Conservation (phyloP, 2,329 filamentous ascomycete genomes). For the Coleophoma cylindrospora region DNA sequence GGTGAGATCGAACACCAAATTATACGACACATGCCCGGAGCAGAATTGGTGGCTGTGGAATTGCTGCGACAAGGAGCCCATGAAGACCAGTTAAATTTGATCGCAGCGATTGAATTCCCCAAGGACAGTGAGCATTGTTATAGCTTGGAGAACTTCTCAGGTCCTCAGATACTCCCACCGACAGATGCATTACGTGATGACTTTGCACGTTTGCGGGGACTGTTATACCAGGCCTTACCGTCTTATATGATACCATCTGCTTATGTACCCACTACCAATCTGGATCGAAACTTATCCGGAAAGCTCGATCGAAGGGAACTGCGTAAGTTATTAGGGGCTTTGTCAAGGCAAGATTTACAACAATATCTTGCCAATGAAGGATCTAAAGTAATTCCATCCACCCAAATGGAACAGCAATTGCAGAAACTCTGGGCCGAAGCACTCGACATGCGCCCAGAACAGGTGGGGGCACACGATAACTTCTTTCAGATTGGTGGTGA, state of each 20-base stretch:
- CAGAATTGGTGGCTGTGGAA: not conserved
- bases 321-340: constrained; percentile 7
- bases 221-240: constrained; percentile 10
- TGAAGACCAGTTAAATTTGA: not conserved
- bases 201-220: not conserved
- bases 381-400: not conserved
- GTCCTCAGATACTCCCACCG: not conserved
- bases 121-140: constrained; percentile 1
- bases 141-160: not conserved
- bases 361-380: constrained; percentile 1
- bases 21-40: not conserved
- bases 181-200: constrained; percentile 1
- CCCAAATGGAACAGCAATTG: constrained; percentile 24
- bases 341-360: not conserved
- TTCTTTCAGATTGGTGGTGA: constrained; percentile 31
- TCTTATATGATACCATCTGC: constrained; percentile 24
- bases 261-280: constrained; percentile 18
- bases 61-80: not conserved
- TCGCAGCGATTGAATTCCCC: not conserved
- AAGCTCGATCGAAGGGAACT: constrained; percentile 28
- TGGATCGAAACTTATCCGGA: constrained; percentile 21
- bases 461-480: constrained; percentile 27
- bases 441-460: constrained; percentile 35
- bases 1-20: constrained; percentile 43
- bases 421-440: constrained; percentile 44